Percentiles rank a stretch among this genome's conserved stretches.
phyloP scores from a whole-genome alignment of 2,329 filamentous ascomycete species.

The Blastomyces gilchristii region DNA sequence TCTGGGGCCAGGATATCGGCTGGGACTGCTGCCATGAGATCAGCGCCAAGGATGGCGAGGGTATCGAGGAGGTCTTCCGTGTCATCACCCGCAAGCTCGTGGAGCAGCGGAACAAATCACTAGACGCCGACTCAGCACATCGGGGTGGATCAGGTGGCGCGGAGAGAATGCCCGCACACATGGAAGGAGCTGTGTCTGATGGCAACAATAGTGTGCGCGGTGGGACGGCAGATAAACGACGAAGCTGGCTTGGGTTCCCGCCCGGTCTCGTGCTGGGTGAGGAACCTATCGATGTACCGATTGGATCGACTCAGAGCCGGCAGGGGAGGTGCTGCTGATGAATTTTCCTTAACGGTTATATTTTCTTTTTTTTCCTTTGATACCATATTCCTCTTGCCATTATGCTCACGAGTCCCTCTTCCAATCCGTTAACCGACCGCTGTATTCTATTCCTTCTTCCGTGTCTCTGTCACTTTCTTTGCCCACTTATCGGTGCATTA shows the following conservation, averaged over 20 bases:
- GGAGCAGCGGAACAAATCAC: slow-evolving; percentile 55
- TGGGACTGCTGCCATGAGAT: slow-evolving; percentile 99
- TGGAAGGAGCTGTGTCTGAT: slow-evolving; percentile 35
- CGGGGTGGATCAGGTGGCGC: slow-evolving; percentile 39
- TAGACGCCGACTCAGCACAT: slow-evolving; percentile 42
- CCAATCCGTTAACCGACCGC: background rate
- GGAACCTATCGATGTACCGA: slow-evolving; percentile 22
- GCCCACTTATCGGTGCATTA: background rate
- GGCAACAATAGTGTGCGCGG: slow-evolving; percentile 51
- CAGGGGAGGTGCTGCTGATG: slow-evolving; percentile 35
- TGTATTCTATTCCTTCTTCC: background rate
- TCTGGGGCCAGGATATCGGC: slow-evolving; percentile 81
- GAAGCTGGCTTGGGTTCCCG: slow-evolving; percentile 56
- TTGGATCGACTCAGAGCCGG: slow-evolving; percentile 25
- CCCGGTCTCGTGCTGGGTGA: slow-evolving; percentile 34
- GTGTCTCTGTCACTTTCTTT: background rate
- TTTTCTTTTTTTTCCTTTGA: background rate
- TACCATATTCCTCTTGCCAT: background rate
- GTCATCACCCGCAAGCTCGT: slow-evolving; percentile 76
- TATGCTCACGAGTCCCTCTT: background rate
- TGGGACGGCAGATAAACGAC: slow-evolving; percentile 48
- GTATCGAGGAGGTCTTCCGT: slow-evolving; percentile 91
- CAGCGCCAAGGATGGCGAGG: slow-evolving; percentile 84
- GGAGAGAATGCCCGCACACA: slow-evolving; percentile 33
- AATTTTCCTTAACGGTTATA: background rate